A percentile compares a stretch with the other conserved stretches of the same genome.
Conservation (phyloP, 176 grass and related monocot genomes). For the Calamus simplicifolius region DNA sequence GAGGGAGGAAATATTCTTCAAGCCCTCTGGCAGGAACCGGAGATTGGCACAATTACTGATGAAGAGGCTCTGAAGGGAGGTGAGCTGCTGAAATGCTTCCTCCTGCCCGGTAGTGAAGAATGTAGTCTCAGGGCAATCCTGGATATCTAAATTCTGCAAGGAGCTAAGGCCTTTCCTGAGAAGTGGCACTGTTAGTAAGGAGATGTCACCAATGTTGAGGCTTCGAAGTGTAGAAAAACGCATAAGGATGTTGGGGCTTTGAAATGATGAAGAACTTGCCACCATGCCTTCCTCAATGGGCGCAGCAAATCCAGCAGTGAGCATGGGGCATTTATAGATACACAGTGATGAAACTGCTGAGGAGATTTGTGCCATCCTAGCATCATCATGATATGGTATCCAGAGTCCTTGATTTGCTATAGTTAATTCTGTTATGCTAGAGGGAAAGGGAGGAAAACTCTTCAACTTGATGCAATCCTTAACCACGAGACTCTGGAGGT, state of each 20-base stretch:
- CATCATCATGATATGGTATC: constrained; percentile 37
- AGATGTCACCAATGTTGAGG: constrained; percentile 19
- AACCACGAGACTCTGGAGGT: constrained; percentile 31
- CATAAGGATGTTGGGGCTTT: too few relatives aligned
- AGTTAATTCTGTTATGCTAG: constrained; percentile 36
- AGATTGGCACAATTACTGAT: constrained; percentile 37
- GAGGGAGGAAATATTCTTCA: constrained; percentile 2
- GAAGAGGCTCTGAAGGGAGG: constrained; percentile 28
- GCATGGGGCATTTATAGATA: constrained; percentile 42
- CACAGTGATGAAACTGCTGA: constrained; percentile 33
- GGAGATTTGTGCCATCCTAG: constrained; percentile 21
- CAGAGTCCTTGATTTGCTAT: constrained; percentile 36
- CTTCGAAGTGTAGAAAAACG: too few relatives aligned
- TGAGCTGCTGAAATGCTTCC: constrained; percentile 12
- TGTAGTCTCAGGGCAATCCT: constrained; percentile 32
- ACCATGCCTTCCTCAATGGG: too few relatives aligned
- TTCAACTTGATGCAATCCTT: constrained; percentile 47
- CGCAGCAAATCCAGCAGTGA: constrained; percentile 23
- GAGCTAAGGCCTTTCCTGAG: constrained; percentile 22
- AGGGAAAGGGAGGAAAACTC: constrained; percentile 32
- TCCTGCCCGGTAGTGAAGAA: constrained; percentile 18
- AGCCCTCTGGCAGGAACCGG: constrained; percentile 11
- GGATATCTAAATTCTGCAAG: constrained; percentile 41
- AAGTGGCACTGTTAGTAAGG: constrained; percentile 21
- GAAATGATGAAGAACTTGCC: too few relatives aligned